Conservation (phyloP, 352 stramenopile genomes). For the Phytophthora pinifolia region DNA sequence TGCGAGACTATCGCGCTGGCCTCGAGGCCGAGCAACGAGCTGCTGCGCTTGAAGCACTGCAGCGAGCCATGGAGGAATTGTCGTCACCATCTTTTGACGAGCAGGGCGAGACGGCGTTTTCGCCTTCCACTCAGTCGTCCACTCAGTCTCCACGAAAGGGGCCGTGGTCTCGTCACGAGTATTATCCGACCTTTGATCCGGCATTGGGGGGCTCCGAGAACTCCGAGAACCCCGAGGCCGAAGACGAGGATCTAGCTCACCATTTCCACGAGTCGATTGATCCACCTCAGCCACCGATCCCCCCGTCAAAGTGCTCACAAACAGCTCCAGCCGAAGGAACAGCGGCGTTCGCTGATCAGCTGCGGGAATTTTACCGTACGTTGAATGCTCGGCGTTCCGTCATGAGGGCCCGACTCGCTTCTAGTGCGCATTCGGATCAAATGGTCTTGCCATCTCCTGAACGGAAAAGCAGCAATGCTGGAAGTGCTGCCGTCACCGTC, state of each 20-base stretch:
- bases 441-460: constrained; percentile 17
- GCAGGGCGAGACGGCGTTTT: constrained; percentile 2
- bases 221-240: background rate
- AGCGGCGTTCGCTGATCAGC: constrained; percentile 16
- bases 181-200: constrained; percentile 10
- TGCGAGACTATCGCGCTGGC: constrained; percentile 24
- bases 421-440: constrained; percentile 17
- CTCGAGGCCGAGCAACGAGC: constrained; percentile 26
- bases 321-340: background rate
- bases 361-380: constrained; percentile 23
- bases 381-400: constrained; percentile 26
- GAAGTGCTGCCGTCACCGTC: background rate
- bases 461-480: constrained; percentile 12
- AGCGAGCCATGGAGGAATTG: constrained; percentile 23
- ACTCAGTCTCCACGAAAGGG: background rate
- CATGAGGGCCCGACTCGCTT: constrained; percentile 22
- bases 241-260: background rate
- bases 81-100: constrained; percentile 13
- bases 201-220: background rate
- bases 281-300: background rate
- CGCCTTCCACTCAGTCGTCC: background rate
- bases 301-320: background rate
- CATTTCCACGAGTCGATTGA: background rate
- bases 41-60: constrained; percentile 22
- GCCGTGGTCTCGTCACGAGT: constrained; percentile 19